These are phyloP conservation scores for Turnera subulata DNA, from an alignment of 345 rosid species.

Conservation along the genomic window DNA sequence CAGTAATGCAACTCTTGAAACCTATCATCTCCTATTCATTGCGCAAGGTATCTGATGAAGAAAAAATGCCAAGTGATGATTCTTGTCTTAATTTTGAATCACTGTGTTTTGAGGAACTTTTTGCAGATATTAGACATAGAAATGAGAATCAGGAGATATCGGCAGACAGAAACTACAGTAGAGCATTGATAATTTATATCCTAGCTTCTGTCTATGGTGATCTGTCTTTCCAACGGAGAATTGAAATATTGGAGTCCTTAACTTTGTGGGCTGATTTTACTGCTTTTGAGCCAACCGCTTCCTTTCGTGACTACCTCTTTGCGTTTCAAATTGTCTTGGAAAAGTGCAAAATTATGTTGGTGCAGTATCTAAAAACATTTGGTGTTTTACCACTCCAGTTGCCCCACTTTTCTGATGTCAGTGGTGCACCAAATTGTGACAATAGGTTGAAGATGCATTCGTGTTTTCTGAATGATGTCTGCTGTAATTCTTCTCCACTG, in stretches of 20 bases:
- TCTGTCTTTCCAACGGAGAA: conserved; percentile 49
- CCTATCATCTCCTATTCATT: conserved; percentile 74
- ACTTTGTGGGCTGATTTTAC: conserved; percentile 57
- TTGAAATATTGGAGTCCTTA: conserved; percentile 53
- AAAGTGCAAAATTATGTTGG: conserved; percentile 51
- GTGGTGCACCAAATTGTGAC: conserved; percentile 17
- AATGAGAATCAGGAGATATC: conserved; percentile 32
- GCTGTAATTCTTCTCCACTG: conserved; percentile 17
- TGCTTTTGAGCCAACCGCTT: conserved; percentile 51
- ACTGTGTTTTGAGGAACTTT: conserved; percentile 69
- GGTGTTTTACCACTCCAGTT: conserved; percentile 44
- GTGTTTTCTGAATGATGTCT: conserved; percentile 48
- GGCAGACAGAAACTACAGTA: conserved; percentile 31
- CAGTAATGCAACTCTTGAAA: conserved; percentile 48
- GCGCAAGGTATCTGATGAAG: conserved; percentile 49
- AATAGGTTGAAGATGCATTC: conserved; percentile 25
- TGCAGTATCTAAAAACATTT: conserved; percentile 34
- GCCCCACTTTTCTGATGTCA: conserved; percentile 22
- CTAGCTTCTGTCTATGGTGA: conserved; percentile 59
- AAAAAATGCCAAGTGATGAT: conserved; percentile 40
- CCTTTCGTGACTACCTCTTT: conserved; percentile 64
- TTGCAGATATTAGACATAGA: conserved; percentile 39
- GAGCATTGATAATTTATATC: conserved; percentile 52
- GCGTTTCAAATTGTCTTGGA: conserved; percentile 58
- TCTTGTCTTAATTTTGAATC: conserved; percentile 66